phyloP scores from a whole-genome alignment of 2,329 filamentous ascomycete genomes.

The Drechslerella dactyloides region DNA sequence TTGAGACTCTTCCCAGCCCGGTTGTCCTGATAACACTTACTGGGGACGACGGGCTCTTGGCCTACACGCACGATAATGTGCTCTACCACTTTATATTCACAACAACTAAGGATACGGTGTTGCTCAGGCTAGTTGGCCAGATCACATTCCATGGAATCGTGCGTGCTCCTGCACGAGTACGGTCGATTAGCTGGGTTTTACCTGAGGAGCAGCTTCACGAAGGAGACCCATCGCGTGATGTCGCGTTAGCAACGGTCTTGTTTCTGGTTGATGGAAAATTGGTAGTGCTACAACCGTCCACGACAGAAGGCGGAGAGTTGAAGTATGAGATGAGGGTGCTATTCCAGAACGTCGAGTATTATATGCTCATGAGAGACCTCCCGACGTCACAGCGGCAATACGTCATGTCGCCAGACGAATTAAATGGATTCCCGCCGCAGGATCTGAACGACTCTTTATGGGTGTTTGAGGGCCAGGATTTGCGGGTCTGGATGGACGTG shows the following conservation, averaged over 20 bases:
- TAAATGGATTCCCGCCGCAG: conserved; percentile 55
- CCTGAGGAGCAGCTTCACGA: conserved; percentile 87
- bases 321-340: conserved; percentile 99
- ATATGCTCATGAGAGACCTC: conserved; percentile 88
- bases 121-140: conserved; percentile 92
- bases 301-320: conserved; percentile 79
- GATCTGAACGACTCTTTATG: conserved; percentile 85
- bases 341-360: conserved; percentile 94
- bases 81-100: conserved; percentile 94
- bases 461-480: conserved; percentile 86
- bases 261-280: conserved; percentile 98
- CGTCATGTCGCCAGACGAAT: conserved; percentile 33
- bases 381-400: conserved; percentile 57
- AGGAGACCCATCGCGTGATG: conserved; percentile 93
- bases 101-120: conserved; percentile 66
- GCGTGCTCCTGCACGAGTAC: conserved; percentile 85
- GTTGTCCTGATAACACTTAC: conserved; percentile 89
- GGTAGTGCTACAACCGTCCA: conserved; percentile 84
- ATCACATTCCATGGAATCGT: conserved; percentile 98
- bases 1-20: conserved; percentile 78
- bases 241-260: conserved; percentile 87
- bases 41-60: conserved; percentile 90
- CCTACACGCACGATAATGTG: conserved; percentile 96
- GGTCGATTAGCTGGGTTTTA: conserved; percentile 92
- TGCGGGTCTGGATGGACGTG: conserved; percentile 81